phyloP scores from a whole-genome alignment of 208 protist species.

The Trypanosoma boissoni region DNA sequence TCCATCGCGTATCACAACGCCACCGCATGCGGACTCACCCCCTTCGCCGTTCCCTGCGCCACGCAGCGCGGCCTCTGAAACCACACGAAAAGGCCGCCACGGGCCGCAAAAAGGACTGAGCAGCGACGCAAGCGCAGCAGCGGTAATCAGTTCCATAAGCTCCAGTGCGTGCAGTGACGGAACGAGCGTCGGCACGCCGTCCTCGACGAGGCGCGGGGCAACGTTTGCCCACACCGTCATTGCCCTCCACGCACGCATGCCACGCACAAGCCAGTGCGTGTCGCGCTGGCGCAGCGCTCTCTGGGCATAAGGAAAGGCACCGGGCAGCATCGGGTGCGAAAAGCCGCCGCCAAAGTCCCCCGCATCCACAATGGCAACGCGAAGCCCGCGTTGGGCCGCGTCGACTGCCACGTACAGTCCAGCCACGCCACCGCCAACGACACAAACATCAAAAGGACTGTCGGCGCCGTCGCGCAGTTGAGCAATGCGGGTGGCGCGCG shows the following conservation, averaged over 20 bases:
- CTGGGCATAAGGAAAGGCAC: conserved; percentile 70
- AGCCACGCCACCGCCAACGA: conserved; percentile 66
- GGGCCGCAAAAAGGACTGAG: conserved; percentile 56
- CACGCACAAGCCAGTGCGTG: conserved; percentile 42
- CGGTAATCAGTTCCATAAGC: conserved; percentile 46
- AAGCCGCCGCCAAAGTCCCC: conserved; percentile 56
- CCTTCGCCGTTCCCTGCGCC: conserved; percentile 26
- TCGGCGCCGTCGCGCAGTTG: conserved; percentile 14
- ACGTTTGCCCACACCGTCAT: conserved; percentile 63
- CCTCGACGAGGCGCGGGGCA: conserved; percentile 26
- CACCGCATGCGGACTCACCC: conserved; percentile 26
- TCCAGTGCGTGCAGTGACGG: conserved; percentile 56
- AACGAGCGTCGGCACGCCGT: conserved; percentile 38
- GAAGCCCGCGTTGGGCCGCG: conserved; percentile 73
- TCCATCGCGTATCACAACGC: conserved; percentile 40
- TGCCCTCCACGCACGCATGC: conserved; percentile 35
- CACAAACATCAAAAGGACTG: conserved; percentile 62
- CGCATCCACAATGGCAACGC: conserved; percentile 66
- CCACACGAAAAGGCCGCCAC: conserved; percentile 25
- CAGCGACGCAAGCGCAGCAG: conserved; percentile 39
- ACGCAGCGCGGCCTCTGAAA: conserved; percentile 18
- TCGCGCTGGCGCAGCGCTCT: conserved; percentile 77
- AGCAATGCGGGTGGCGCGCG: conserved; percentile 23
- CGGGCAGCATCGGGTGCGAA: conserved; percentile 35
- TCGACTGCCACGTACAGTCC: conserved; percentile 84